Evolutionary conservation across 2,329 filamentous ascomycete genomes (phyloP), one percentile per base, ranked within the genome.

Genomic region (Corinectria fuckeliana): DNA sequence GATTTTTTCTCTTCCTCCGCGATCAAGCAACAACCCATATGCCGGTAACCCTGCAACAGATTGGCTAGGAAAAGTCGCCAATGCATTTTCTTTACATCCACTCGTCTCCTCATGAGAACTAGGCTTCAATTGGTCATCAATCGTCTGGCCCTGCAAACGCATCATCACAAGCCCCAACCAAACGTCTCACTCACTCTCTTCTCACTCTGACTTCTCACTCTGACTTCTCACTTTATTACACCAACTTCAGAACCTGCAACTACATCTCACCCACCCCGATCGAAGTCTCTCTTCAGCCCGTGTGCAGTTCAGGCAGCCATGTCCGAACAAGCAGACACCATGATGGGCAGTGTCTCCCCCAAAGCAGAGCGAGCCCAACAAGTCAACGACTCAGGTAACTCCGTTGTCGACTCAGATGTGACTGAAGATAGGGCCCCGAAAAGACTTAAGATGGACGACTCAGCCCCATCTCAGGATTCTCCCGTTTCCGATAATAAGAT

Each of bases 371-470:
- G 59, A 39, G 44, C 28, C 5, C 50, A 56, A 54, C 55, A 58
- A 21, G 58, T 58, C 18, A 63, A 64, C 49, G 56, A 61, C 50
- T 59, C 69, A 30, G 51, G 62, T 51, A 67, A 59, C 20, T 44
- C 56, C 25, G 30, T 30, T 36, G 39, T 26, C 25, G 38, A 42
- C 18, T 14, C 59, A 13, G 50, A 64, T 32, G 59, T n/a, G 7
- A 36, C 61, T 9, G 67, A 50, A 49, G 77, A 78, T 65, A 81
- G 82, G 58, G 80, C 84, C 36, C 75, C 82, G 50, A 91, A 91
- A 77, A 83, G 85, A 69, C 78, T 83, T 65, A 90, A 85, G 75
- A 72, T 85, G 50, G 80, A 84, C 26, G 64, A 65, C 54, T 58
- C 74, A 50, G 58, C 50, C 32, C 53, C 60, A 3, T 49, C 62